Base-by-base conservation (phyloP, 202 grass and related monocot species). In the Panicum virgatum region DNA sequence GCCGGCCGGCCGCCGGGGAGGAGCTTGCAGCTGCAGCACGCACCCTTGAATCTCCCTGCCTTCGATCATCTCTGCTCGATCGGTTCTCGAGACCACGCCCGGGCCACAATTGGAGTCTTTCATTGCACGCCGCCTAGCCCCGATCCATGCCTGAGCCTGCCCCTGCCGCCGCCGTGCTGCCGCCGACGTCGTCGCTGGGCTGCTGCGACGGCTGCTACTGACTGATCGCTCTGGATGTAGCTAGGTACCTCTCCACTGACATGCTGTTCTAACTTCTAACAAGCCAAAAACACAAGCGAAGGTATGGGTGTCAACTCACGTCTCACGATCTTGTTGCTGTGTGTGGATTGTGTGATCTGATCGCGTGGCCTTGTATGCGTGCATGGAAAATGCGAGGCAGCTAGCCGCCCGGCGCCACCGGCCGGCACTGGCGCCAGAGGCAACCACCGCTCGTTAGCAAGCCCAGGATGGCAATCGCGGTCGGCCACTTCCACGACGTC, bases 401-500 rank as follows among this genome's bases (percentile, higher is more conserved):
- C 25, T 29, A 61, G 77, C 64, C 72, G 64, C 27, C 9, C 72
- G 59, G 47, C 43, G 38, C 44, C 54, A 25, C 62, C 43, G 20
- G 36, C 48, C 47, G 37, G n/a, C 66, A 48, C 64, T 67, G 51
- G 36, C 62, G 75, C 57, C 45, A 56, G 65, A 84, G 76, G 62
- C 18, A 45, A 20, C 45, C 25, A 43, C 47, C 15, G 39, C 39
- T 53, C 59, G 20, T 30, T 64, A 16, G 18, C 37, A n/a, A n/a
- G 96, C 91, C 6, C 12, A 25, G 73, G 62, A 94, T 94, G 91
- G 91, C 88, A 20, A 88, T 91, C 77, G 88, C 80, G 10, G 80
- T 91, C 53, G 83, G 81, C 37, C 92, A 76, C 36, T 77, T 81
- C 81, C 90, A 84, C 48, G 81, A 86, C 34, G 66, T 94, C 36